A percentile compares a stretch with the other conserved stretches of the same genome.
These are phyloP conservation scores for Alternaria solani DNA, from an alignment of 2,329 filamentous ascomycete species.

Conservation along the genomic window DNA sequence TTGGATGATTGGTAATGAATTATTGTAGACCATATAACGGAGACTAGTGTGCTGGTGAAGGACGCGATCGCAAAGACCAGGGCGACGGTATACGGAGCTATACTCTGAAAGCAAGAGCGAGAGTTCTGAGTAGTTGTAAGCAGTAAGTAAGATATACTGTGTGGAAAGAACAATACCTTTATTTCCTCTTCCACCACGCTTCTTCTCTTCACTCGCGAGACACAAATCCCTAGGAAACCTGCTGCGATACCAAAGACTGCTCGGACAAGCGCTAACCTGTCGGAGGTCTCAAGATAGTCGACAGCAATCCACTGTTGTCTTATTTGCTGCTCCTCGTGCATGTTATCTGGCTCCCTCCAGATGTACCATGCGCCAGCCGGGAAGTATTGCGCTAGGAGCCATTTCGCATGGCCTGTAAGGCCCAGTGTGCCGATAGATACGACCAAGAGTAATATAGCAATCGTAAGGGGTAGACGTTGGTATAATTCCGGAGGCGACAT, in stretches of 20 bases:
- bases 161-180: neutral
- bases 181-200: neutral
- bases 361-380: slow-evolving; percentile 2
- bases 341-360: neutral
- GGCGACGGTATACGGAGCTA: neutral
- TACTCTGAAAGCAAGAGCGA: neutral
- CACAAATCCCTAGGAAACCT: neutral
- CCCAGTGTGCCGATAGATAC: neutral
- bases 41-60: neutral
- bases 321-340: neutral
- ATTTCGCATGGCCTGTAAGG: slow-evolving; percentile 2
- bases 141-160: neutral
- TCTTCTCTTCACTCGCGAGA: neutral
- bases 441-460: neutral
- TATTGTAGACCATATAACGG: neutral
- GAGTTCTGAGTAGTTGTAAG: neutral
- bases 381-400: neutral
- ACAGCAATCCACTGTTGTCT: slow-evolving; percentile 2
- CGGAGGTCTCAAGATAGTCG: neutral
- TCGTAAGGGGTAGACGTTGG: neutral
- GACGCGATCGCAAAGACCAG: neutral
- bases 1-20: neutral
- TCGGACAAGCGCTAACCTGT: neutral
- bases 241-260: neutral
- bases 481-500: neutral